Evolutionary conservation across 2,329 filamentous ascomycete genomes (phyloP), one percentile per base, ranked within the genome.

Genomic region (Davidsoniella neocaledoniae): DNA sequence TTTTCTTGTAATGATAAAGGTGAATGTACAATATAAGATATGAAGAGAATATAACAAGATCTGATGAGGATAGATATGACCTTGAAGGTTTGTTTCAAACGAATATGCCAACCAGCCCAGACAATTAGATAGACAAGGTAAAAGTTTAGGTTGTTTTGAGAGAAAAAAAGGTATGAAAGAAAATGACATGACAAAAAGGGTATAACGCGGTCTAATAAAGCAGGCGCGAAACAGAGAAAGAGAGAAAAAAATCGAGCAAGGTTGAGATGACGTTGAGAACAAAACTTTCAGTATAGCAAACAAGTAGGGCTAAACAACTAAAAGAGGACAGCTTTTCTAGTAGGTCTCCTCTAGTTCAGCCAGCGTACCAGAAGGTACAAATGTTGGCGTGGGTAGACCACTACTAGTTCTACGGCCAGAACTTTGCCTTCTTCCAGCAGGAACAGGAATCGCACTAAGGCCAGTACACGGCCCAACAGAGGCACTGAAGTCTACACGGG

Each of bases 291-390:
- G 43, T 33, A 23, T 21, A 33, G 43, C 46, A 47, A 50, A 42
- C 5, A 46, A 36, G 23, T 23, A 43, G 23, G 19, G 49, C 42
- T 42, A 33, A 43, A 44, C 10, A 42, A 50, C 47, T 40, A 29
- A 10, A 48, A 46, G 47, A 40, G 45, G 47, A 53, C 42, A 33
- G 36, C 33, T 47, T 43, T 42, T 54, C 63, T 60, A 75, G 55
- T 74, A 76, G 7, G 72, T 75, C 65, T 76, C 72, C 50, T 72
- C 72, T 53, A 74, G 59, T 53, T 75, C 72, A 53, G 65, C 64
- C 50, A 74, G 56, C 54, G 64, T 70, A 19, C 41, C 43, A 9
- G 51, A 51, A 3, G 46, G 41, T 36, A 42, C 43, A 49, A 48
- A 54, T 17, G 14, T 38, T 25, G 49, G 23, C 21, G 53, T 46